Conservation (phyloP, 108 stramenopile species). For the Chaetoceros muelleri region DNA sequence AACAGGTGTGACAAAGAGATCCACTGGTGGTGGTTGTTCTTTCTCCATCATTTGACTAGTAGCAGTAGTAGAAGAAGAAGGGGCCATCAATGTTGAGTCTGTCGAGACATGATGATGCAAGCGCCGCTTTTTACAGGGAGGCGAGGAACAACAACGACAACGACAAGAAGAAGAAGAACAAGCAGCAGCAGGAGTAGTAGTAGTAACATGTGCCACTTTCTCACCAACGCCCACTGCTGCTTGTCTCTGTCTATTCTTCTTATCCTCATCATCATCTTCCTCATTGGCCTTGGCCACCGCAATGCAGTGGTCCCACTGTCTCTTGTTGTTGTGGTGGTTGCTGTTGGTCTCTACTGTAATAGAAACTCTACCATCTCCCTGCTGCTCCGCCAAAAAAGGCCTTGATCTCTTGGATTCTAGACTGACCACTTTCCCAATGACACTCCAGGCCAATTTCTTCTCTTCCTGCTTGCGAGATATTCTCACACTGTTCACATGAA, state of each 20-base stretch:
- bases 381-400: neutral
- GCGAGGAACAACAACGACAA: too few species aligned
- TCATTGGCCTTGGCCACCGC: neutral
- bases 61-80: too few species aligned
- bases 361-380: neutral
- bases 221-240: neutral
- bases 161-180: too few species aligned
- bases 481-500: constrained; percentile 13
- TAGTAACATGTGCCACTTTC: constrained; percentile 4
- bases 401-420: constrained; percentile 7
- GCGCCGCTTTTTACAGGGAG: constrained; percentile 4
- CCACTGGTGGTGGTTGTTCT: too few species aligned
- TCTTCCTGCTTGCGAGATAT: constrained; percentile 23
- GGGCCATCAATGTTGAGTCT: too few species aligned
- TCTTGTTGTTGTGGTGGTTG: neutral
- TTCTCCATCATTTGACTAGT: neutral
- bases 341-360: neutral
- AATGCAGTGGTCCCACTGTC: neutral
- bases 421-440: constrained; percentile 2
- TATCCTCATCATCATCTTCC: constrained; percentile 7
- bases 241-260: neutral
- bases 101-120: too few species aligned
- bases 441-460: constrained; percentile 14
- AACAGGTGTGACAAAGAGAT: too few species aligned
- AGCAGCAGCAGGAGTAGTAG: constrained; percentile 4